Conservation (phyloP, 2,329 filamentous ascomycete genomes). For the Pseudofabraea citricarpa region DNA sequence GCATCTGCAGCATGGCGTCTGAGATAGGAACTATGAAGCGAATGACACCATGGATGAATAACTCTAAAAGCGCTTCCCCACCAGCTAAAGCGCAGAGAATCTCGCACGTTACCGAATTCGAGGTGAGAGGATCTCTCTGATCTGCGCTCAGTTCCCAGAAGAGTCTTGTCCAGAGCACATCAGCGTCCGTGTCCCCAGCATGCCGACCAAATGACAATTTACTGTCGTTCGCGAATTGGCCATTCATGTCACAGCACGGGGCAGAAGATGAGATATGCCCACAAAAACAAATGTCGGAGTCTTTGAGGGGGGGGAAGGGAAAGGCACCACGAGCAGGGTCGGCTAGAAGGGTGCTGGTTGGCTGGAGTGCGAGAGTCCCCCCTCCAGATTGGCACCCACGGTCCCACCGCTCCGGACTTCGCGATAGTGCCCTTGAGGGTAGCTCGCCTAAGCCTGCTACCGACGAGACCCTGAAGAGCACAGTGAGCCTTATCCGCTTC, state of each 20-base stretch:
- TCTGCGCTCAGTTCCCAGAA: conserved; percentile 8
- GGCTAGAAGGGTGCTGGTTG: background rate
- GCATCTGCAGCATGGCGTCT: too few relatives aligned
- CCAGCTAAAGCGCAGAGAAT: background rate
- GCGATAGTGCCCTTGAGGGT: background rate
- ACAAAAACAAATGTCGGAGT: too few relatives aligned
- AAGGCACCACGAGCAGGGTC: too few relatives aligned
- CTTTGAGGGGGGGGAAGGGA: too few relatives aligned
- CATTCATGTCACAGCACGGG: too few relatives aligned
- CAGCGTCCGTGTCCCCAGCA: background rate
- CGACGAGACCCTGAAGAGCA: background rate
- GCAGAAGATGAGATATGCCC: too few relatives aligned
- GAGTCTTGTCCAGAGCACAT: conserved; percentile 1
- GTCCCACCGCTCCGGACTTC: background rate
- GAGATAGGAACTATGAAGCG: conserved; percentile 14
- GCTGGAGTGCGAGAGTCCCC: background rate
- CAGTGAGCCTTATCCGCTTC: background rate
- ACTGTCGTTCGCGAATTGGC: background rate
- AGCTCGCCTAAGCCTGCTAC: background rate
- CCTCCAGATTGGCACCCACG: background rate
- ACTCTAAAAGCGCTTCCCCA: conserved; percentile 11
- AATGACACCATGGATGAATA: conserved; percentile 4
- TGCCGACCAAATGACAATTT: background rate
- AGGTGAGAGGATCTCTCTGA: conserved; percentile 6
- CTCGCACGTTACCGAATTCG: conserved; percentile 8